phyloP scores from a whole-genome alignment of 805 yeast genomes.

The Candida nanaspora region DNA sequence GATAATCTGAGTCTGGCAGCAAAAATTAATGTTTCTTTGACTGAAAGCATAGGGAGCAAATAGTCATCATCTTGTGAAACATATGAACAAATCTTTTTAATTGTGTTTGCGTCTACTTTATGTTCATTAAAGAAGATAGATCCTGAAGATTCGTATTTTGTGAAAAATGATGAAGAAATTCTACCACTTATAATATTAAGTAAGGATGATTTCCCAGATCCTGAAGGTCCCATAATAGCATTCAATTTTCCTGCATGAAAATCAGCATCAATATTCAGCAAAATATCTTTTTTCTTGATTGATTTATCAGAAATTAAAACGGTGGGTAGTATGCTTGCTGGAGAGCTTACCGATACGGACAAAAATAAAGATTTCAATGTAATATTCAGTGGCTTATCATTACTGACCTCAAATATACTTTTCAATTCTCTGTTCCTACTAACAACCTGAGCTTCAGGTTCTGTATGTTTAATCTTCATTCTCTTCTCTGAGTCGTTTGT shows the following conservation, averaged over 20 bases:
- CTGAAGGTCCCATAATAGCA: constrained; percentile 78
- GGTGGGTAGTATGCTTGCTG: not conserved
- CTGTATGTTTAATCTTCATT: constrained; percentile 1
- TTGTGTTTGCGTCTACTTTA: constrained; percentile 22
- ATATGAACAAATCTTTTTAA: constrained; percentile 53
- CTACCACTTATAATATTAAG: constrained; percentile 59
- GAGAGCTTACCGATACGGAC: not conserved
- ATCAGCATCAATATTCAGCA: constrained; percentile 40
- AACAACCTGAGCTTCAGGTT: not conserved
- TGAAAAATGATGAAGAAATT: constrained; percentile 26
- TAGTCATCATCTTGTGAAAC: constrained; percentile 80
- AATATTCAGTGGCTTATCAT: not conserved
- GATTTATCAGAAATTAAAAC: not conserved
- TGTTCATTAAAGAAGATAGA: constrained; percentile 34
- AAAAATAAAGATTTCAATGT: not conserved
- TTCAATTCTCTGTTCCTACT: not conserved
- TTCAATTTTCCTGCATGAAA: constrained; percentile 53
- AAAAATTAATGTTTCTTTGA: constrained; percentile 64
- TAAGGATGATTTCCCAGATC: constrained; percentile 69
- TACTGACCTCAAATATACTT: too few species aligned
- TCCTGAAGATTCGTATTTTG: constrained; percentile 31
- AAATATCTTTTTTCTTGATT: not conserved
- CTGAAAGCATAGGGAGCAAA: constrained; percentile 64
- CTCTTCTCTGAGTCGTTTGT: constrained; percentile 6
- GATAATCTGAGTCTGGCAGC: constrained; percentile 68